Conservation (phyloP, 495 filamentous ascomycete species). For the Xylaria venustula region DNA sequence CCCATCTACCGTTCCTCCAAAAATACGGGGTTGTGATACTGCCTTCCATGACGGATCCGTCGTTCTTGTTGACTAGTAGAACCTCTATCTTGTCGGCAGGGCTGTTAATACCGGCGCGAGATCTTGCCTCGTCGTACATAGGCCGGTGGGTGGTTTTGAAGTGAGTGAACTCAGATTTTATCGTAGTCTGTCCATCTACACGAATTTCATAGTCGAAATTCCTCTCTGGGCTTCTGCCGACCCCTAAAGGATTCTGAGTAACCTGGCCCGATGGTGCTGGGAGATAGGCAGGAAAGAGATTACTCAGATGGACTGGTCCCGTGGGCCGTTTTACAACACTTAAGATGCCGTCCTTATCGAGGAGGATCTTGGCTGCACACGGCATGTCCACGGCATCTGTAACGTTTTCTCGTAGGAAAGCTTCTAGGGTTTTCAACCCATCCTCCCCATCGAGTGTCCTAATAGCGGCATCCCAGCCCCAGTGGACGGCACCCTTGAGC, state of each 20-base stretch:
- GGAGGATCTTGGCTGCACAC: constrained; percentile 50
- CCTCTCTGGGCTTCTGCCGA: constrained; percentile 21
- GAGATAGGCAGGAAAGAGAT: constrained; percentile 55
- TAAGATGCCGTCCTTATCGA: constrained; percentile 50
- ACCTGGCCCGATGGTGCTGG: constrained; percentile 16
- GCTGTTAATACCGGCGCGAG: constrained; percentile 56
- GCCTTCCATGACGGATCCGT: constrained; percentile 79
- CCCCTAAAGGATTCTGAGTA: background rate
- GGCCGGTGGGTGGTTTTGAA: constrained; percentile 73
- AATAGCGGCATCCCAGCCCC: constrained; percentile 56
- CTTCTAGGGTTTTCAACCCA: constrained; percentile 37
- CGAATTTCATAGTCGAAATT: constrained; percentile 46
- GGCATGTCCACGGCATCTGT: constrained; percentile 26
- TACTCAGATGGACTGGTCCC: constrained; percentile 46
- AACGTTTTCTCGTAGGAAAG: constrained; percentile 15
- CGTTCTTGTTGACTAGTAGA: constrained; percentile 61
- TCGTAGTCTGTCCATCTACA: constrained; percentile 53
- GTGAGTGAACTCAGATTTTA: constrained; percentile 62
- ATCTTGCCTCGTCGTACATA: constrained; percentile 64
- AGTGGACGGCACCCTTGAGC: constrained; percentile 67
- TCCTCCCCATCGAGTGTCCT: constrained; percentile 39
- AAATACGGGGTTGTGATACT: constrained; percentile 81
- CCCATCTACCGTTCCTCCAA: constrained; percentile 63
- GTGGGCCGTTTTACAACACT: constrained; percentile 50
- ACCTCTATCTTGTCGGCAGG: constrained; percentile 63